Percentiles rank a stretch among this genome's conserved stretches.
Evolutionary conservation across 2,329 filamentous ascomycete genomes (phyloP).

Genomic region (Neobulgaria alba): DNA sequence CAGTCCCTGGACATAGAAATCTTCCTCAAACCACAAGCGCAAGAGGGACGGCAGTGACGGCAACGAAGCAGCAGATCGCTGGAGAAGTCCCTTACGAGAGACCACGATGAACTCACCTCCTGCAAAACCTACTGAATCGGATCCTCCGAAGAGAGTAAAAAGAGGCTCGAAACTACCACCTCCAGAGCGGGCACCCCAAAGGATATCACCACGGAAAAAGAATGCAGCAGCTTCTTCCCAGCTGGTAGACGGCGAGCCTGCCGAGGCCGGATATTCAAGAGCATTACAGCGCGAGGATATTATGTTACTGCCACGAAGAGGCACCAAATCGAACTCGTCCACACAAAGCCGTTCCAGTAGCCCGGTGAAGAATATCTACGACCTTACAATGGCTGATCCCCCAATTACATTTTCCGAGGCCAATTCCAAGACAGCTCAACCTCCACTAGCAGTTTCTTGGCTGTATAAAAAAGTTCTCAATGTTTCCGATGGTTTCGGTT

Average conservation of each 20-base stretch:
- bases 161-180: background rate
- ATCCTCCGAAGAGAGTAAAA: background rate
- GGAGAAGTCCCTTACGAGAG: background rate
- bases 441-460: background rate
- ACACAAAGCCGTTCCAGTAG: background rate
- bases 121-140: background rate
- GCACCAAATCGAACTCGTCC: background rate
- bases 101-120: background rate
- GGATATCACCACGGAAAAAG: background rate
- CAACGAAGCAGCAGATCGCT: background rate
- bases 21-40: background rate
- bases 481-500: background rate
- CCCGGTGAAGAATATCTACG: background rate
- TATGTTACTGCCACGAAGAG: background rate
- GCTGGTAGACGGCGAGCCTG: background rate
- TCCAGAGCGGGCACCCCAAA: background rate
- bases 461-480: conserved; percentile 1
- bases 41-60: background rate
- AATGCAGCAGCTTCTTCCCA: background rate
- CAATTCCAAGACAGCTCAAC: background rate
- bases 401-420: background rate
- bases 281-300: background rate
- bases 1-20: background rate
- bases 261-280: background rate
- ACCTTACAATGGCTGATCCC: conserved; percentile 1